Base-by-base conservation (phyloP, 1,139 yeast genomes). In the Saccharomyces hybrid region DNA sequence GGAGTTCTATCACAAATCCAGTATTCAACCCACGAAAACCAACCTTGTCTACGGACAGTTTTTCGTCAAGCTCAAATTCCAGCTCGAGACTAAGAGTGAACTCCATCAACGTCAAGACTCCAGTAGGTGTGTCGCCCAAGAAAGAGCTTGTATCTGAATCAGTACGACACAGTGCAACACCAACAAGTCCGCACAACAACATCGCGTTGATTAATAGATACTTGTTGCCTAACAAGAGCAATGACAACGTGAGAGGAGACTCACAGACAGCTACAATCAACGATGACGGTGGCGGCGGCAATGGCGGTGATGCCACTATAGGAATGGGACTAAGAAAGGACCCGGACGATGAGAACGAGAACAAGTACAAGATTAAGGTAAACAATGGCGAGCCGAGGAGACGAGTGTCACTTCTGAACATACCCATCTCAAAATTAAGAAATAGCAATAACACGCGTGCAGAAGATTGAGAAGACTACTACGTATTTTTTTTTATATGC, bases 371-470 rank as follows among this genome's bases (percentile, higher is more conserved):
- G 14, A 30, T 32, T 38, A 31, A 44, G 26, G 25, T 47, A 14
- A 27, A 3, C 38, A n/a, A 41, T 14, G 28, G 32, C 50, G 42
- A 42, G 16, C 32, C 54, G 11, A 52, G 57, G 23, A 56, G 59
- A 42, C 55, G 57, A 25, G 31, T 60, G 16, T 62, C 63, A 5
- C 48, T 62, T 14, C 51, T 62, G 28, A 62, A 58, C 50, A 60
- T 61, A 16, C 63, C 63, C 7, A 58, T 62, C 13, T 50, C 62
- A 8, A 60, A 56, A 50, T 30, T 62, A 28, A 54, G 65, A 52
- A 53, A 54, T 13, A 38, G 20, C 42, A 38, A 5, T 16, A 16
- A 16, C 25, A 13, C 23, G 23, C 8, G 42, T 23, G 16, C 16
- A 38, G 42, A 38, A 16, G 23, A 38, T 5, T 13, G 42, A 9